A percentile compares a stretch with the other conserved stretches of the same genome.
Conservation (phyloP, 2,329 filamentous ascomycete species). For the Cryphonectria japonica region DNA sequence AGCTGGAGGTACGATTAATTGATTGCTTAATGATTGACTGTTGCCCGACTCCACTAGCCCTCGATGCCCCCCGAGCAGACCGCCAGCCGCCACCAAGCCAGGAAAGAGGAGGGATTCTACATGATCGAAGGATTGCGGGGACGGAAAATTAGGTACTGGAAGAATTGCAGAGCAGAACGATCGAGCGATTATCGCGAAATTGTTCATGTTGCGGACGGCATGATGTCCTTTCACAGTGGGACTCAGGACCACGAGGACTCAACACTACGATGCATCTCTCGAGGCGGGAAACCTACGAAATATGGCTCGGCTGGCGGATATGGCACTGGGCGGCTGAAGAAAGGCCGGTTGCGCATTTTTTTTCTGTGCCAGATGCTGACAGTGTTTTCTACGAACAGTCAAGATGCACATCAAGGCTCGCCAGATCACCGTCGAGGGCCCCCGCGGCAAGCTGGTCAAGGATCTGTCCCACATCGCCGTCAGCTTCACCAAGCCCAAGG, state of each 20-base stretch:
- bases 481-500: conserved; percentile 87
- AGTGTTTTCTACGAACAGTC: conserved; percentile 63
- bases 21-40: conserved; percentile 9
- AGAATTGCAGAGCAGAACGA: background rate
- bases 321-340: conserved; percentile 1
- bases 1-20: conserved; percentile 79
- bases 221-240: background rate
- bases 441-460: conserved; percentile 96
- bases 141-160: background rate
- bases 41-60: conserved; percentile 5
- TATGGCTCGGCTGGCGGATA: conserved; percentile 19
- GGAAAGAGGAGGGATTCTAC: conserved; percentile 23
- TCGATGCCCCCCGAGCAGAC: conserved; percentile 5
- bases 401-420: conserved; percentile 97
- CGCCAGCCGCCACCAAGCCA: conserved; percentile 19
- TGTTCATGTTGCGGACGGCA: background rate
- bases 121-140: background rate
- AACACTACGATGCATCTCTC: background rate
- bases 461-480: conserved; percentile 95
- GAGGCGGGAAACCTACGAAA: background rate
- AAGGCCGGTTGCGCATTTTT: background rate
- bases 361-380: conserved; percentile 35
- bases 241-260: background rate
- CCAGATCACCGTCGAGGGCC: conserved; percentile 94
- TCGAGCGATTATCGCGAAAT: background rate